phyloP scores from a whole-genome alignment of 352 stramenopile species.

The Peronospora tabacina region DNA sequence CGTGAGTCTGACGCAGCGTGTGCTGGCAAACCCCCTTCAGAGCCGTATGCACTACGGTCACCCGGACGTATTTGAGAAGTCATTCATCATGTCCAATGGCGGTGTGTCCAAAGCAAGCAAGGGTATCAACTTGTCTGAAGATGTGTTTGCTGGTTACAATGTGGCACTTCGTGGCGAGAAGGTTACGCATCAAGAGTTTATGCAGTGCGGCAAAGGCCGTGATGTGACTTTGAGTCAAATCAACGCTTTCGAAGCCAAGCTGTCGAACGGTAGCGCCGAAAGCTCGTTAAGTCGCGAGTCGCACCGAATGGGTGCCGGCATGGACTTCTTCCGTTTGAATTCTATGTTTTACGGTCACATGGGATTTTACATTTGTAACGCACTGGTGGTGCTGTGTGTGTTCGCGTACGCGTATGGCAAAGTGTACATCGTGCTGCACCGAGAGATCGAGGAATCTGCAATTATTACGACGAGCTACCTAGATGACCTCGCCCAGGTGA shows the following conservation, averaged over 20 bases:
- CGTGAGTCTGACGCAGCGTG: constrained; percentile 79
- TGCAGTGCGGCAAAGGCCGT: constrained; percentile 83
- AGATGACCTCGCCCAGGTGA: constrained; percentile 63
- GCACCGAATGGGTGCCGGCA: constrained; percentile 70
- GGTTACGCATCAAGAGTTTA: constrained; percentile 81
- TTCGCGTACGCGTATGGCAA: constrained; percentile 81
- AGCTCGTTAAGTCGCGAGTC: constrained; percentile 73
- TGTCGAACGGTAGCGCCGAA: constrained; percentile 76
- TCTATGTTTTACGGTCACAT: constrained; percentile 88
- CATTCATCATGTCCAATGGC: constrained; percentile 80
- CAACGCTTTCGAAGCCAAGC: constrained; percentile 82
- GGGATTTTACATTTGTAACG: constrained; percentile 86
- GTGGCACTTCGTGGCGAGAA: constrained; percentile 63
- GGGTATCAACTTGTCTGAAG: constrained; percentile 86
- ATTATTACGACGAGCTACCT: constrained; percentile 72
- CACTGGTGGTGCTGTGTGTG: constrained; percentile 69
- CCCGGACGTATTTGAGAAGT: constrained; percentile 85
- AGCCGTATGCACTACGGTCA: constrained; percentile 86
- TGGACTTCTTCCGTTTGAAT: constrained; percentile 87
- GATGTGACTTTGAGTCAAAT: constrained; percentile 86
- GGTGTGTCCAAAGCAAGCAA: constrained; percentile 82
- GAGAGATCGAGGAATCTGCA: constrained; percentile 57
- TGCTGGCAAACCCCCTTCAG: constrained; percentile 65
- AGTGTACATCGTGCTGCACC: constrained; percentile 76
- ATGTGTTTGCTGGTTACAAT: constrained; percentile 87